These are phyloP conservation scores for Geotrichum europaeum DNA, from an alignment of 1,139 yeast species.

Conservation along the genomic window DNA sequence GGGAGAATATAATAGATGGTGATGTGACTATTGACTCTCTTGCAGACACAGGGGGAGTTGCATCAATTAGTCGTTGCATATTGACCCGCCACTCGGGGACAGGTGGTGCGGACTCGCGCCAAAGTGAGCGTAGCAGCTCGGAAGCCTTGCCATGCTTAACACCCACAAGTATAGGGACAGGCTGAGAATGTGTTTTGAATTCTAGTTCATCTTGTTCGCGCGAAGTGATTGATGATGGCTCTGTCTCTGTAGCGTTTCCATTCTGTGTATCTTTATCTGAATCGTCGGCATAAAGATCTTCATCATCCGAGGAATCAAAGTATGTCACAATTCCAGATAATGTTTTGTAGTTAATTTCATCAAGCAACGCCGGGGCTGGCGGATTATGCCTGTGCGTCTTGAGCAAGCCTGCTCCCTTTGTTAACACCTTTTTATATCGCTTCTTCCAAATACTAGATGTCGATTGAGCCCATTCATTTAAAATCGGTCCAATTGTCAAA, in stretches of 20 bases:
- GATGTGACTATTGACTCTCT: neutral
- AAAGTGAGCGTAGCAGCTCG: neutral
- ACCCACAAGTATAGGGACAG: neutral
- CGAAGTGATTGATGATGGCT: neutral
- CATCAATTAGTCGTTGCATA: neutral
- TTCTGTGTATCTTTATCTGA: neutral
- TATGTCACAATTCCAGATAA: neutral
- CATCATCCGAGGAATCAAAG: neutral
- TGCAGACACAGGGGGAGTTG: neutral
- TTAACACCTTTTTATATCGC: neutral
- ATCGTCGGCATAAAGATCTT: neutral
- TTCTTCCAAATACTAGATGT: slow-evolving; percentile 6
- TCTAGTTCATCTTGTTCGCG: neutral
- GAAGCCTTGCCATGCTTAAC: neutral
- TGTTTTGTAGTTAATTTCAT: slow-evolving; percentile 6
- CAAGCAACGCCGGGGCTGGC: neutral
- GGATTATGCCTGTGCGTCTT: neutral
- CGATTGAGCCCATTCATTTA: slow-evolving; percentile 48
- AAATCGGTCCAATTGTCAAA: slow-evolving; percentile 58
- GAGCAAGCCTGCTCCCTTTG: neutral
- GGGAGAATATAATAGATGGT: neutral
- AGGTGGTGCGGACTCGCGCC: neutral
- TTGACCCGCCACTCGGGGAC: neutral
- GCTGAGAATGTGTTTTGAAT: neutral
- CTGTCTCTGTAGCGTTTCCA: neutral